phyloP scores from a whole-genome alignment of 768 basidiomycete genomes.

The Pisolithus microcarpus region DNA sequence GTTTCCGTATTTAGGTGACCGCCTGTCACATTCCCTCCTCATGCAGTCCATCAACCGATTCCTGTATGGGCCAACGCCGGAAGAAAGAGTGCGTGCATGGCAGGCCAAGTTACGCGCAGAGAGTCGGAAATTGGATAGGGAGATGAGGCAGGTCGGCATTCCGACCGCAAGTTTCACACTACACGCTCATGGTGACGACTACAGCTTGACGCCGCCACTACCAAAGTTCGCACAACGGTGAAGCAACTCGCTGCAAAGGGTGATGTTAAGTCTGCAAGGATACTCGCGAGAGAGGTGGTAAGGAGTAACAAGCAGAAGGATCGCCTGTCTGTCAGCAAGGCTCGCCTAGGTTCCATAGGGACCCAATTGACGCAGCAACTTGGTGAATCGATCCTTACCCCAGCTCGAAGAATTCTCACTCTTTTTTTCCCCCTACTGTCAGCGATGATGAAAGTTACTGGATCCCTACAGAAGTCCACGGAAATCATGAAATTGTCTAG shows the following conservation, averaged over 20 bases:
- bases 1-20: neutral
- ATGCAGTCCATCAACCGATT: constrained; percentile 92
- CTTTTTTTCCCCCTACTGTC: constrained; percentile 3
- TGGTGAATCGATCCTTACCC: constrained; percentile 43
- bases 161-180: constrained; percentile 7
- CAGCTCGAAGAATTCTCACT: neutral
- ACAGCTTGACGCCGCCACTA: constrained; percentile 76
- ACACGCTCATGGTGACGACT: constrained; percentile 9
- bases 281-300: constrained; percentile 92
- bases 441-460: constrained; percentile 97
- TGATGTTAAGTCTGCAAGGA: constrained; percentile 86
- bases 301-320: constrained; percentile 93
- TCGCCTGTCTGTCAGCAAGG: constrained; percentile 86
- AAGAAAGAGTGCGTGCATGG: constrained; percentile 91
- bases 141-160: constrained; percentile 84
- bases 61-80: constrained; percentile 92
- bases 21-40: constrained; percentile 4
- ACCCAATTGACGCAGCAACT: constrained; percentile 88
- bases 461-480: constrained; percentile 94
- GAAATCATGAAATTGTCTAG: constrained; percentile 99
- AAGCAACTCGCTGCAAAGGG: constrained; percentile 89
- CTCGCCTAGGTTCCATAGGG: constrained; percentile 82
- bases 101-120: constrained; percentile 80
- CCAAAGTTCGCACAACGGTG: constrained; percentile 70
- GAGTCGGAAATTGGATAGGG: constrained; percentile 78